Conservation (phyloP, 148 eudicot genomes). For the Linanthus parryae region DNA sequence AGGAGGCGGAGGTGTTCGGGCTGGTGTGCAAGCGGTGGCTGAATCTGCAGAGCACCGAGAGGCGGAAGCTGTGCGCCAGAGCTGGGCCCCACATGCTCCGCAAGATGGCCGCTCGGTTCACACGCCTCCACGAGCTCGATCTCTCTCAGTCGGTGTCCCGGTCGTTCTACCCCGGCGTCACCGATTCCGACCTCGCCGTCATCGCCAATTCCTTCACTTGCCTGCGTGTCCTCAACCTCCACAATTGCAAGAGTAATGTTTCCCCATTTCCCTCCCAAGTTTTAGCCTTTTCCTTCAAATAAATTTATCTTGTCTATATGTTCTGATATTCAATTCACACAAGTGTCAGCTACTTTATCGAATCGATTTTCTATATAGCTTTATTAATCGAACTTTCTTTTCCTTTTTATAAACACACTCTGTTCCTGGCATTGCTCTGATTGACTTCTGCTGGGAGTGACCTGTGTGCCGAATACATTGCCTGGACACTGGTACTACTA, state of each 20-base stretch:
- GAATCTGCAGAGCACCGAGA: slow-evolving; percentile 66
- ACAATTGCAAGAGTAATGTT: slow-evolving; percentile 70
- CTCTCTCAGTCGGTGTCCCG: slow-evolving; percentile 66
- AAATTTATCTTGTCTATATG: too few species aligned
- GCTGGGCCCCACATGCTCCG: slow-evolving; percentile 93
- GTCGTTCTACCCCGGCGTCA: slow-evolving; percentile 82
- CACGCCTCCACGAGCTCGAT: slow-evolving; percentile 51
- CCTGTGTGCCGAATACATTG: too few species aligned
- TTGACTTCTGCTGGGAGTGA: too few species aligned
- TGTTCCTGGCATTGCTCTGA: too few species aligned
- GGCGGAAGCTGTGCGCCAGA: slow-evolving; percentile 65
- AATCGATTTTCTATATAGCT: too few species aligned
- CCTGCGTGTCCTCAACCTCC: slow-evolving; percentile 45
- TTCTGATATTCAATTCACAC: too few species aligned
- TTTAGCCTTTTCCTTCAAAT: too few species aligned
- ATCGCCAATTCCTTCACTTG: slow-evolving; percentile 52
- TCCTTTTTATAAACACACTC: too few species aligned
- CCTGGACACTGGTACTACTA: too few species aligned
- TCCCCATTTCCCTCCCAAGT: too few species aligned
- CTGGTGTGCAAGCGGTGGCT: slow-evolving; percentile 92
- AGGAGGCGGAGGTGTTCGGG: slow-evolving; percentile 77
- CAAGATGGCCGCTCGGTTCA: slow-evolving; percentile 65
- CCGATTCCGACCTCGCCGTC: slow-evolving; percentile 73
- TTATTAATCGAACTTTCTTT: too few species aligned
- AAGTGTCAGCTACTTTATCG: too few species aligned